Conservation (phyloP, 306 rosid genomes). For the Cajanus cajan region DNA sequence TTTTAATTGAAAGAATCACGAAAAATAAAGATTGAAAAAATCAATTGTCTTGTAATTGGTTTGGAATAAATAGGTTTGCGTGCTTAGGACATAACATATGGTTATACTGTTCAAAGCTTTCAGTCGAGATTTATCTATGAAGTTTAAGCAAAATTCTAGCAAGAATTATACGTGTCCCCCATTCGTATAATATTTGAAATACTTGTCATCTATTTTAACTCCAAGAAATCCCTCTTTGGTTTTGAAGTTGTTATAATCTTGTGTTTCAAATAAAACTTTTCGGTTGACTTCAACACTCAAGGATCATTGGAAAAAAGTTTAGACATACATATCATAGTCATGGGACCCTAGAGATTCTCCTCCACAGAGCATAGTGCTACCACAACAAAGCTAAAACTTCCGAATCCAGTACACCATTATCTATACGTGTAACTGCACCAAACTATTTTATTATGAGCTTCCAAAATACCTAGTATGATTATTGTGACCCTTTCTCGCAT, state of each 20-base stretch:
- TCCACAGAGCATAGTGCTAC: background rate
- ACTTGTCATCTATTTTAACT: background rate
- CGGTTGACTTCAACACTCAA: background rate
- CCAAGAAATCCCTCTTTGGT: background rate
- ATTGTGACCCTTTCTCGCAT: background rate
- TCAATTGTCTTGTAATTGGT: background rate
- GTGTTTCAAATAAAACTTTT: background rate
- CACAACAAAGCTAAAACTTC: background rate
- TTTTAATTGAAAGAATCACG: background rate
- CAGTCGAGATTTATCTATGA: background rate
- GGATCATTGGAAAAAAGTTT: background rate
- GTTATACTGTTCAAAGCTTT: background rate
- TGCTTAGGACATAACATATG: background rate
- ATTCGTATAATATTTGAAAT: background rate
- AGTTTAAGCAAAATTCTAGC: background rate
- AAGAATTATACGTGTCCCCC: background rate
- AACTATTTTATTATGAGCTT: background rate
- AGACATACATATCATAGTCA: background rate
- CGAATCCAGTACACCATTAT: background rate
- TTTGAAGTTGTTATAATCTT: background rate
- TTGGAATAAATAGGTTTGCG: background rate
- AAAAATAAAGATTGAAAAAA: background rate
- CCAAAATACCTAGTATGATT: background rate
- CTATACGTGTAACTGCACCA: background rate
- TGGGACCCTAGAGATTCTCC: background rate